Percentiles rank a stretch among this genome's conserved stretches.
Evolutionary conservation across 2,329 filamentous ascomycete species (phyloP).

Genomic region (Thelonectria rubi): DNA sequence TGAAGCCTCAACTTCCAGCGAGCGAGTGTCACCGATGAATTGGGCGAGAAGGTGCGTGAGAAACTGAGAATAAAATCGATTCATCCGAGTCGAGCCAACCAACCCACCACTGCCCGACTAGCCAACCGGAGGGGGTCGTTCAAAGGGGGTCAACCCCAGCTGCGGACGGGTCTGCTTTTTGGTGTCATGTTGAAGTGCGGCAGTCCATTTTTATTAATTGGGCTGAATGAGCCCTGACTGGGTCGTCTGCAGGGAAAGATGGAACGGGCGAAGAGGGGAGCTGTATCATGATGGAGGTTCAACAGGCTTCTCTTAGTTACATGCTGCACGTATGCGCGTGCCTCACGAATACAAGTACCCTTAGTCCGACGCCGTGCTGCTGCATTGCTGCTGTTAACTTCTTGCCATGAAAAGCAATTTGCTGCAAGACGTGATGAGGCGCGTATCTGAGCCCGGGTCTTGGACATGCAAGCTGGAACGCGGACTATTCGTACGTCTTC

Average conservation of each 20-base stretch:
- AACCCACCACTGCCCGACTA: conserved; percentile 14
- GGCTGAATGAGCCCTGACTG: conserved; percentile 16
- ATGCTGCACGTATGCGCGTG: conserved; percentile 9
- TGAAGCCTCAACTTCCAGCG: conserved; percentile 5
- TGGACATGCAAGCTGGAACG: not conserved
- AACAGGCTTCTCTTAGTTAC: conserved; percentile 7
- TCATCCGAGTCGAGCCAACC: conserved; percentile 13
- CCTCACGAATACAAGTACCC: conserved; percentile 1
- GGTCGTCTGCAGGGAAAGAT: conserved; percentile 19
- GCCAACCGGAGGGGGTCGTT: conserved; percentile 31
- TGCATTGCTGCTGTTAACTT: not conserved
- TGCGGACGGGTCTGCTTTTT: conserved; percentile 15
- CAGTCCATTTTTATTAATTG: conserved; percentile 23
- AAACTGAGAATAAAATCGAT: conserved; percentile 15
- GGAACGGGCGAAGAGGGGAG: conserved; percentile 4
- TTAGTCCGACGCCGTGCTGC: not conserved
- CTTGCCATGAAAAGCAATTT: conserved; percentile 12
- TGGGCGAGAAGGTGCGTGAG: conserved; percentile 15
- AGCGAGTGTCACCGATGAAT: conserved; percentile 1
- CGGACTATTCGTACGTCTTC: conserved; percentile 1
- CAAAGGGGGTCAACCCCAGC: conserved; percentile 15
- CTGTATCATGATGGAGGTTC: conserved; percentile 10
- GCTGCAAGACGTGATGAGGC: not conserved
- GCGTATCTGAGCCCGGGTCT: conserved; percentile 6
- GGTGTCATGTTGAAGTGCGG: conserved; percentile 19